Percentiles rank a stretch among this genome's conserved stretches.
Evolutionary conservation across 495 filamentous ascomycete genomes (phyloP).

Genomic region (Tuber calosporum): DNA sequence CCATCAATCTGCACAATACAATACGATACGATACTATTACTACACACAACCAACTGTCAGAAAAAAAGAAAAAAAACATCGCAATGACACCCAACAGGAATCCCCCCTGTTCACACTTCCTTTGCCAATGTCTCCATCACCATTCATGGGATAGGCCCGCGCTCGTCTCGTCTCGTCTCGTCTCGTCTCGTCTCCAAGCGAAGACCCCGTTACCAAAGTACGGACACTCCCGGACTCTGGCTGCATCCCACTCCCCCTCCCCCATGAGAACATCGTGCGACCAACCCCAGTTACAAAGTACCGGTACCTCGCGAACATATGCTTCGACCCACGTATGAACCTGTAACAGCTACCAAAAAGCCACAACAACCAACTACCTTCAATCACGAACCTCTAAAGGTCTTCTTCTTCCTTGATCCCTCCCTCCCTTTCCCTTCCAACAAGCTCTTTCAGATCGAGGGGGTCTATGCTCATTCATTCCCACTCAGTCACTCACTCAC

Average conservation of each 20-base stretch:
- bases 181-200: neutral
- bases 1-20: neutral
- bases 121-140: neutral
- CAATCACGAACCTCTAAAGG: neutral
- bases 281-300: slow-evolving; percentile 6
- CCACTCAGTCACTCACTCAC: neutral
- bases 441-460: neutral
- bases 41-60: neutral
- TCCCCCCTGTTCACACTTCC: neutral
- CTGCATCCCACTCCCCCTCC: neutral
- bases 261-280: neutral
- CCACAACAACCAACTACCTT: neutral
- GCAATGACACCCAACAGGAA: neutral
- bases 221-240: neutral
- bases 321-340: neutral
- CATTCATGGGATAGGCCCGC: neutral
- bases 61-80: neutral
- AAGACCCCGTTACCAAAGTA: neutral
- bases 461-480: neutral
- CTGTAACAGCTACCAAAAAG: neutral
- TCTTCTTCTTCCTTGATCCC: neutral
- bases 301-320: neutral
- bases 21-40: neutral
- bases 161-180: neutral
- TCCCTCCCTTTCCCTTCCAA: neutral